A percentile compares a stretch with the other conserved stretches of the same genome.
Evolutionary conservation across 495 filamentous ascomycete genomes (phyloP).

Genomic region (Penicillium mononematosum): DNA sequence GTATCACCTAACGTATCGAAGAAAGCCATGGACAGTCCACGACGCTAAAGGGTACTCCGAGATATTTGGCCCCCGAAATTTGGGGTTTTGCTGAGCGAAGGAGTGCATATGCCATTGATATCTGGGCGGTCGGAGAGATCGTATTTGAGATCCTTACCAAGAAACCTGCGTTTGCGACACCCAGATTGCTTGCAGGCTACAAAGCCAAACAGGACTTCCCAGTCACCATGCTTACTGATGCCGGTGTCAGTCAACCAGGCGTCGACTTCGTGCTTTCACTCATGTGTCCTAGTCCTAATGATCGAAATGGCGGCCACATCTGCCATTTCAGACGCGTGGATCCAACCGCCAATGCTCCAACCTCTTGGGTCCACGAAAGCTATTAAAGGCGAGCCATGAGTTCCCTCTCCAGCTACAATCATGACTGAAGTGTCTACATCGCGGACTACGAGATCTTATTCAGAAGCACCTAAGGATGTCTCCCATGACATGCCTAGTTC

Average conservation of each 20-base stretch:
- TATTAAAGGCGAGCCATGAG: not conserved
- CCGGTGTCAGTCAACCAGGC: conserved; percentile 1
- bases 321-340: conserved; percentile 3
- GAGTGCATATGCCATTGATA: conserved; percentile 16
- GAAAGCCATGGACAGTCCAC: conserved; percentile 14
- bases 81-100: conserved; percentile 7
- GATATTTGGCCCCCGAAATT: conserved; percentile 22
- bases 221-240: not conserved
- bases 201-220: conserved; percentile 5
- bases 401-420: not conserved
- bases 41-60: conserved; percentile 15
- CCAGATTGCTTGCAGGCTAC: not conserved
- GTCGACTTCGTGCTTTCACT: conserved; percentile 11
- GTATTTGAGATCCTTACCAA: conserved; percentile 17
- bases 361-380: not conserved
- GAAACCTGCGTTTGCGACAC: conserved; percentile 2
- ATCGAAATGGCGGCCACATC: conserved; percentile 1
- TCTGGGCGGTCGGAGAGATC: conserved; percentile 23
- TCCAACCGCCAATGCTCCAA: not conserved
- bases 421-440: conserved; percentile 5
- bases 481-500: not conserved
- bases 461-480: not conserved
- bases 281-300: conserved; percentile 9
- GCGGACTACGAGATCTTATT: not conserved
- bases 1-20: conserved; percentile 28